Base-by-base conservation (phyloP, 1,284 basidiomycete genomes). In the Cutaneotrichosporon cavernicola region DNA sequence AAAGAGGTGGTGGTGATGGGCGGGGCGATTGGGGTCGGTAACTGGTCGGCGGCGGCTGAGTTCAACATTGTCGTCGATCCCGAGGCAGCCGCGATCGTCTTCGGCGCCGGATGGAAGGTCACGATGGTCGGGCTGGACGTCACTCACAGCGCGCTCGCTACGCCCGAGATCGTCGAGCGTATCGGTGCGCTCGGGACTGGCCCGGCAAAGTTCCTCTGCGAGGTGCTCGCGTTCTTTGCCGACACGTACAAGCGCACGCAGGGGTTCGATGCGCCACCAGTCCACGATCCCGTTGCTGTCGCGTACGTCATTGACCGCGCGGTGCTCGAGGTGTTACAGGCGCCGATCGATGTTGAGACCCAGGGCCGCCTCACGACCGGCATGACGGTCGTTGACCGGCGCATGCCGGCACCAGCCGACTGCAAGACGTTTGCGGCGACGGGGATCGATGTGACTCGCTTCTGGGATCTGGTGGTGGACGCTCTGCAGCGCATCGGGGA, bases 41-140 rank as follows among this genome's bases (percentile, higher is more conserved):
- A 68, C 59, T 58, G 61, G 56, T 58, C 56, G 1, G 50, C 66
- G 2, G 57, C 38, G 26, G 66, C 66, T 9, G 69, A 70, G 50
- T 70, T 70, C 61, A 70, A 70, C 67, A 64, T 66, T 31, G 53
- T 47, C 50, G 60, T 62, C 63, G 69, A 70, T 55, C 69, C 69
- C 11, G 69, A 70, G 56, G 69, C 69, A 1, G 69, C 69, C 4
- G 26, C 56, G 16, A 46, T 62, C 3, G 64, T 70, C 31, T 64
- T 70, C 53, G 14, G 14, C 21, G 60, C 61, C 7, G 64, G 62
- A 2, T 55, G 62, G 47, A 57, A 60, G 30, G 46, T 59, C 11
- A 57, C 56, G 31, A 68, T 68, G 69, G 67, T 70, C 47, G 65
- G 65, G 3, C 65, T 70, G 14, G 67, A 70, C 55, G 65, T 68